phyloP scores from a whole-genome alignment of 2,329 filamentous ascomycete genomes.

The Talaromyces sp. region DNA sequence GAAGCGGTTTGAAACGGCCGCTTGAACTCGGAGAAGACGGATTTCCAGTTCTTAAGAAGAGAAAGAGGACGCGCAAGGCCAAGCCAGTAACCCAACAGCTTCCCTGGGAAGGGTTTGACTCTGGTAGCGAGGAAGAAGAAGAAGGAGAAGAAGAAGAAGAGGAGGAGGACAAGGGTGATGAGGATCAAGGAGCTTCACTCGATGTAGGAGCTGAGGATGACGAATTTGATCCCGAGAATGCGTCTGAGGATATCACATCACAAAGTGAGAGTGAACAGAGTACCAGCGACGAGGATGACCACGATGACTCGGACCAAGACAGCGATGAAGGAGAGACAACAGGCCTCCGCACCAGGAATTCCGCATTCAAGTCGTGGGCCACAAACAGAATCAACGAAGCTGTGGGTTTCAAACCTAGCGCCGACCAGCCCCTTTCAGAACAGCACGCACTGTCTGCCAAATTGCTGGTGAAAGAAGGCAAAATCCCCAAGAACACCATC shows the following conservation, averaged over 20 bases:
- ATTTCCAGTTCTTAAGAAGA: slow-evolving; percentile 73
- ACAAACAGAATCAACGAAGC: slow-evolving; percentile 78
- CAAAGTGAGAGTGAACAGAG: slow-evolving; percentile 13
- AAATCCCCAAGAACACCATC: slow-evolving; percentile 31
- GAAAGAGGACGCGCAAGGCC: slow-evolving; percentile 62
- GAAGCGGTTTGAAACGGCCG: slow-evolving; percentile 80
- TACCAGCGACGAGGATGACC: slow-evolving; percentile 16
- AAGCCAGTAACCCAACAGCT: slow-evolving; percentile 34
- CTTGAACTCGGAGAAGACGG: slow-evolving; percentile 75
- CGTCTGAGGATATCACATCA: slow-evolving; percentile 21
- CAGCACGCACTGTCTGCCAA: slow-evolving; percentile 16
- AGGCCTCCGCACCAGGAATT: slow-evolving; percentile 37
- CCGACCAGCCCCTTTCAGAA: slow-evolving; percentile 25
- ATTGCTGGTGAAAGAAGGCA: slow-evolving; percentile 24
- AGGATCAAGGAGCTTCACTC: slow-evolving; percentile 21
- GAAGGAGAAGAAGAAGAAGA: slow-evolving; percentile 32
- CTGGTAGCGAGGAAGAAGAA: slow-evolving; percentile 38
- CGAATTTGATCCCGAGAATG: slow-evolving; percentile 32
- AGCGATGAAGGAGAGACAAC: slow-evolving; percentile 17
- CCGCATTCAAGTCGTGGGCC: slow-evolving; percentile 92
- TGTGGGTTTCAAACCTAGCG: slow-evolving; percentile 60
- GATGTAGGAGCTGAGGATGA: slow-evolving; percentile 22
- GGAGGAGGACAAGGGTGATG: slow-evolving; percentile 30
- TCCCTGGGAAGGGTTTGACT: slow-evolving; percentile 42
- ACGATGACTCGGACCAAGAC: slow-evolving; percentile 27